These are phyloP conservation scores for Mycena capillaripes DNA, from an alignment of 768 basidiomycete genomes.

Conservation along the genomic window DNA sequence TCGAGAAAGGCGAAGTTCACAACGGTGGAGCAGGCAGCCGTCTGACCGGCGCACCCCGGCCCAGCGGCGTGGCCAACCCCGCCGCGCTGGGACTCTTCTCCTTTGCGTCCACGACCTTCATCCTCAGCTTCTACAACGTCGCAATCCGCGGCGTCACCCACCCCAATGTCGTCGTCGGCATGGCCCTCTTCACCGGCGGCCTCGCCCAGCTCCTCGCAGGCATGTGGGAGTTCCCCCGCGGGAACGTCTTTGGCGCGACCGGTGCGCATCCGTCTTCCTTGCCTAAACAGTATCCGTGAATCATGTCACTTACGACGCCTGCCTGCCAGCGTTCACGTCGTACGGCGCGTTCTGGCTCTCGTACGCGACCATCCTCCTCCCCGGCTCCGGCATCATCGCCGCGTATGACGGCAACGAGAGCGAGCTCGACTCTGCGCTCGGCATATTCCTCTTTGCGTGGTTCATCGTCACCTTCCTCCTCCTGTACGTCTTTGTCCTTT, in stretches of 20 bases:
- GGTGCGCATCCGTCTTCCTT: constrained; percentile 68
- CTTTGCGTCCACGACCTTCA: constrained; percentile 88
- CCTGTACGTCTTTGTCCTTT: constrained; percentile 56
- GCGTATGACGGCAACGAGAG: constrained; percentile 59
- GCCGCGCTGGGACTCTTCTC: constrained; percentile 81
- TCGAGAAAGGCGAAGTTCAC: constrained; percentile 26
- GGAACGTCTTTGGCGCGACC: constrained; percentile 80
- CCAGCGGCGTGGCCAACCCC: constrained; percentile 68
- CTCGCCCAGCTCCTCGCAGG: constrained; percentile 90
- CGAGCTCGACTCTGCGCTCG: constrained; percentile 69
- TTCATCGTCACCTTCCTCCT: constrained; percentile 78
- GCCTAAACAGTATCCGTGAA: no score
- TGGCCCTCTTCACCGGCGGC: constrained; percentile 90
- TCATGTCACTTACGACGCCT: no score
- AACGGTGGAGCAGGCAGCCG: neutral
- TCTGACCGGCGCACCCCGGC: constrained; percentile 4
- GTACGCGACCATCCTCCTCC: constrained; percentile 80
- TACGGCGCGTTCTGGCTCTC: constrained; percentile 95
- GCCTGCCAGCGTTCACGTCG: constrained; percentile 75
- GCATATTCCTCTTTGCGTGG: constrained; percentile 84
- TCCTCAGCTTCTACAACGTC: constrained; percentile 82
- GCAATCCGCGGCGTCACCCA: constrained; percentile 63
- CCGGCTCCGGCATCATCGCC: constrained; percentile 70
- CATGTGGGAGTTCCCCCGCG: constrained; percentile 87
- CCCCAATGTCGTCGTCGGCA: constrained; percentile 85